Base-by-base conservation (phyloP, 306 rosid genomes). In the Coriaria nepalensis region DNA sequence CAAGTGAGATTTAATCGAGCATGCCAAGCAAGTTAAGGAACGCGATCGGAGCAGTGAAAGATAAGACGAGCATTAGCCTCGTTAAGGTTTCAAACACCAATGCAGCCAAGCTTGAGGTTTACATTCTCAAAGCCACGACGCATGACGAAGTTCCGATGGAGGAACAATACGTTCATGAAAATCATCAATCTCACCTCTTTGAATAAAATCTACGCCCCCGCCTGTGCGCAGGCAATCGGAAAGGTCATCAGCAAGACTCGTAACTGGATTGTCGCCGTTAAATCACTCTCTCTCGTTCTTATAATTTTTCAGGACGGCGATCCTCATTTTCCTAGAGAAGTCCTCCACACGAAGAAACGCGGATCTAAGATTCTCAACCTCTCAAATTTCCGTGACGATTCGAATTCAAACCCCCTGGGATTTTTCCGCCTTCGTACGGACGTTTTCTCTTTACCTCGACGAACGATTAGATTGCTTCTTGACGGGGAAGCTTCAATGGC, bases 1-100 rank as follows among this genome's bases (percentile, higher is more conserved):
- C 4, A 34, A 9, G 9, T 41, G 13, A 10, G 37, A 32, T 49
- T 14, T 5, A 11, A 29, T 6, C n/a, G 13, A 43, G 47, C 42
- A 88, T 84, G 95, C 93, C 94, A 37, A 85, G 95, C 87, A 84
- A 73, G 70, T 64, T 90, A 6, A 71, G 88, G 50, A 84, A 77
- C 66, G 97, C 94, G 7, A 55, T 85, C 50, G 95, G 94, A 10
- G 95, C 87, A 40, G 94, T 90, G 41, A 90, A 90, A 52, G 98
- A 90, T 62, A 95, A 90, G 40, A 90, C 95, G 9, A 90, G 97
- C 82, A 73, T 90, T 34, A 67, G 98, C 78, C 64, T 90, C 4
- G 94, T 92, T 6, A 90, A 77, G 69, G 95, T 85, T 40, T 61
- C 71, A 40, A 41, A 39, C 62, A 66, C 70, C 12, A 63, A 60